Base-by-base conservation (phyloP, 225 moss, liverwort and hornwort species). In the Thuidium tamariscinum region DNA sequence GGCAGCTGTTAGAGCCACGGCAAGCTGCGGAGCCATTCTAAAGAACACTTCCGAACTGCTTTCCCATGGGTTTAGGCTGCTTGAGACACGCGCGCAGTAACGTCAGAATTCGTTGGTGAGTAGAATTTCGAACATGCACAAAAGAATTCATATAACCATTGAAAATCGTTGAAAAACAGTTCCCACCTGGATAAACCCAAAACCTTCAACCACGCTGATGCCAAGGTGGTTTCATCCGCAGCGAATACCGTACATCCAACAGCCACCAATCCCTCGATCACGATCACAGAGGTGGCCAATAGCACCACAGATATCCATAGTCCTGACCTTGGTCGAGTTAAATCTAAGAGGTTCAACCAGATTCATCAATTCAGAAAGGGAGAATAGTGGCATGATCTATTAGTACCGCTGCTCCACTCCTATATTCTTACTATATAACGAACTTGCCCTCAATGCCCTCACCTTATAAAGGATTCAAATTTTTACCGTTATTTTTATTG, bases 291-390 rank as follows among this genome's bases (percentile, higher is more conserved):
- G 54, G 95, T 95, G 67, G 98, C 94, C 54, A 96, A 87, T 83
- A 96, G 87, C 72, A 98, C 96, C 87, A 98, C 96, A 76, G 94
- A 93, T 90, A 94, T 95, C 98, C 98, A 98, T 82, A 98, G 88
- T 80, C 91, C 82, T 85, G 95, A 93, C 88, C 95, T 93, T 71
- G 98, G 94, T 71, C 73, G 84, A 77, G 75, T 86, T 32, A 91
- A 61, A 82, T 85, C 89, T 94, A 89, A 66, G 67, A 84, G 34
- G 54, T 61, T 74, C 67, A 80, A 81, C 55, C 81, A 79, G 64
- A 61, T 26, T 75, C 77, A 82, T 60, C 60, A 82, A 29, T 46
- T 42, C 30, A 79, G 65, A 63, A 72, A 65, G 63, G 34, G 44
- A 34, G 10, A n/a, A 77, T 26, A 74, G 25, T 34, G 37, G 73